These are phyloP conservation scores for Allium cepa DNA, from an alignment of 106 monocot species.

Conservation along the genomic window DNA sequence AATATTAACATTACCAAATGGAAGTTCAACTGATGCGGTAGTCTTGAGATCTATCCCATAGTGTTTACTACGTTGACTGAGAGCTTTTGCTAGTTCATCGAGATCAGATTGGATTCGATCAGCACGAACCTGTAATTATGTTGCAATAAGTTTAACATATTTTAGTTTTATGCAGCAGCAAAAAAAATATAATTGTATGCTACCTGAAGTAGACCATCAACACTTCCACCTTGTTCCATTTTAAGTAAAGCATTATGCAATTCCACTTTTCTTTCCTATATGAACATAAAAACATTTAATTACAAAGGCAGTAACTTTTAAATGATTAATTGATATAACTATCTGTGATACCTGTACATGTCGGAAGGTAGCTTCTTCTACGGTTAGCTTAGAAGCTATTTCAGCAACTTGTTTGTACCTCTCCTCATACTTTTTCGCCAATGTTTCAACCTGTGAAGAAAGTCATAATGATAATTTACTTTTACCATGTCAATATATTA, in stretches of 20 bases:
- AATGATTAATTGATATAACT: not conserved
- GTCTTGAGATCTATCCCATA: conserved; percentile 54
- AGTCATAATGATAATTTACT: no score
- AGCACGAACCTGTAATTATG: conserved; percentile 55
- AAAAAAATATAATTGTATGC: not conserved
- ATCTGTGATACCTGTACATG: conserved; percentile 65
- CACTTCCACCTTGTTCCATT: conserved; percentile 82
- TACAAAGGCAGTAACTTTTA: not conserved
- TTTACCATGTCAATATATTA: no score
- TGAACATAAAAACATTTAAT: conserved; percentile 2
- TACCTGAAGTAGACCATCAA: conserved; percentile 79
- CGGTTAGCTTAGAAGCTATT: conserved; percentile 71
- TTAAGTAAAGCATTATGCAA: conserved; percentile 60
- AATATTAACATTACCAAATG: conserved; percentile 45
- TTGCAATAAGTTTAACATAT: not conserved
- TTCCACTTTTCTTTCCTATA: conserved; percentile 68
- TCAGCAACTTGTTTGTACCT: conserved; percentile 91
- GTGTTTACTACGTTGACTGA: conserved; percentile 64
- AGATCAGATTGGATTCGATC: conserved; percentile 75
- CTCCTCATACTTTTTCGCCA: conserved; percentile 89
- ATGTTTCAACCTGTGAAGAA: conserved; percentile 45
- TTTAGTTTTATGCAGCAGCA: conserved; percentile 1
- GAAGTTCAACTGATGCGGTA: conserved; percentile 58
- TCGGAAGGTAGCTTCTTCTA: conserved; percentile 76
- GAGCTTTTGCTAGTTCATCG: conserved; percentile 66